Evolutionary conservation across 106 monocot genomes (phyloP), one percentile per base, ranked within the genome.

Genomic region (Hemerocallis citrina): DNA sequence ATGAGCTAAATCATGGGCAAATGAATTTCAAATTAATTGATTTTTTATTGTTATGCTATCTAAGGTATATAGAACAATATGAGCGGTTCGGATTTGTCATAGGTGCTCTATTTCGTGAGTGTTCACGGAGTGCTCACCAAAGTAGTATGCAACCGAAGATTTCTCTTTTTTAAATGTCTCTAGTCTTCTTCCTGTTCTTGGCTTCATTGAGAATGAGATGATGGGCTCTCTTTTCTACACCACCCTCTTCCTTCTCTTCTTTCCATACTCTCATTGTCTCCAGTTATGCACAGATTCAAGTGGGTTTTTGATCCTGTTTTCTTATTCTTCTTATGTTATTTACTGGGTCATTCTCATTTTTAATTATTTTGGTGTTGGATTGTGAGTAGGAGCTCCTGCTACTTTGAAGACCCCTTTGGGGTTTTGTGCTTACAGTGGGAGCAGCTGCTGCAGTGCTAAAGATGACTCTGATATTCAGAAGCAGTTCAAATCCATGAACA

Each of bases 401-500:
- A 68, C 34, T 3, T 63, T 74, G 30, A 92, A 79, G 63, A 42
- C 65, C 0, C 79, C 91, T n/a, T 54, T 98, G 55, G 24, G 55
- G 15, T 98, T 98, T 72, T 98, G 98, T 49, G 29, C 65, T 28
- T 88, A 88, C 77, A 73, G 57, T 41, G 82, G 82, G 29, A 88
- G 81, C 63, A 73, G 72, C 65, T 98, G 92, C 77, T 98, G 98
- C 65, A 75, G 72, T 55, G 56, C 85, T 14, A 55, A 73, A 12
- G 82, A 76, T 7, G 94, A 95, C 36, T 35, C 78, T 3, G 56
- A 61, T 1, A 10, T 92, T 23, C 36, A 77, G 63, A 80, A 68
- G 68, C 64, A 70, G 71, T 88, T 92, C 65, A 22, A 57, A 31
- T 72, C 77, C 57, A 79, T 88, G 79, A 79, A 88, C 47, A 59